These are phyloP conservation scores for Monilinia laxa DNA, from an alignment of 2,329 filamentous ascomycete genomes.

Conservation along the genomic window DNA sequence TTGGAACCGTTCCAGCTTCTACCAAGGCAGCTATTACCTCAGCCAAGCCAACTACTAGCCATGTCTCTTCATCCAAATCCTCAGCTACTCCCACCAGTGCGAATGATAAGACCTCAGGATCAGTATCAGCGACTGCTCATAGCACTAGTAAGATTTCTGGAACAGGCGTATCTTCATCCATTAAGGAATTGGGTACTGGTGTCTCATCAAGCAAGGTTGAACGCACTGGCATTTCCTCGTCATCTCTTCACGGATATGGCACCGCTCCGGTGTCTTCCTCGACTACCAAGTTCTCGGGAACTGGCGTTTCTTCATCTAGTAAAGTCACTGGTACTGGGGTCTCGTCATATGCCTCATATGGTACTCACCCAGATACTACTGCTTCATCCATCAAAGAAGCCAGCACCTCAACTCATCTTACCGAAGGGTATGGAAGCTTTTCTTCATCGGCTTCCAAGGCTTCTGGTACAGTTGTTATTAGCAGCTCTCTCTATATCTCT, in stretches of 20 bases:
- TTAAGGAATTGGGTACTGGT: not conserved
- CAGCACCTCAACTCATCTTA: not conserved
- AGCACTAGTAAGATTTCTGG: not conserved
- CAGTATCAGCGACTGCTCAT: not conserved
- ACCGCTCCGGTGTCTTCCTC: not conserved
- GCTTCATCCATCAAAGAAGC: not conserved
- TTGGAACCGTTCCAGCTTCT: slow-evolving; percentile 18
- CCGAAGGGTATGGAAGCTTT: not conserved
- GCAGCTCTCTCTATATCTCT: not conserved
- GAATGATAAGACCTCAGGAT: not conserved
- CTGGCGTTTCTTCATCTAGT: not conserved
- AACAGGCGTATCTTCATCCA: not conserved
- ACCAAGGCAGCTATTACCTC: slow-evolving; percentile 3
- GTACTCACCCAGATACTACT: not conserved
- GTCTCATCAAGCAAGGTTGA: not conserved
- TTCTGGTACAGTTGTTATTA: not conserved
- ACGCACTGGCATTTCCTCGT: not conserved
- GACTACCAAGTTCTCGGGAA: slow-evolving; percentile 6
- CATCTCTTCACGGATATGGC: slow-evolving; percentile 1
- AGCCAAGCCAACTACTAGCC: not conserved
- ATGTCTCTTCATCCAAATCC: not conserved
- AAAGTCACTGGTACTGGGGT: slow-evolving; percentile 1
- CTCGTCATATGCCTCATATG: slow-evolving; percentile 1
- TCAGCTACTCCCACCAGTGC: not conserved
- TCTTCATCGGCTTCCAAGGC: not conserved